Evolutionary conservation across 768 basidiomycete species (phyloP), one percentile per base, ranked within the genome.

Genomic region (Postia placenta): DNA sequence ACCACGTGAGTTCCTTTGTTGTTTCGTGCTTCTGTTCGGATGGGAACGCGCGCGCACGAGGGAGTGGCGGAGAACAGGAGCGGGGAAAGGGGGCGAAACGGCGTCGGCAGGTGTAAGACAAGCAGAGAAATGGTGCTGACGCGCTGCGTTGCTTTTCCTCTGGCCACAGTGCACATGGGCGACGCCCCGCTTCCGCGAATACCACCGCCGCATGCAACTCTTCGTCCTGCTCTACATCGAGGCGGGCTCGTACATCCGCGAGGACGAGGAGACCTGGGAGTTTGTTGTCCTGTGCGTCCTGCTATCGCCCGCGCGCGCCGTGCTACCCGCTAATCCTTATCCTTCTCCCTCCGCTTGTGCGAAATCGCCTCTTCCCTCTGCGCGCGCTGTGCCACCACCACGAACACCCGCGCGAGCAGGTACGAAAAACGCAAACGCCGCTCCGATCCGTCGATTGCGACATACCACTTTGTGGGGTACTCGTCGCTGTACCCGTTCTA

Each of bases 171-270:
- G 81, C 17, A 94, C 83, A 19, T 93, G 89, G 80, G 66, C 80
- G 49, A 89, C 91, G 0, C 79, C 87, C 5, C 94, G 90, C 11
- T 98, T 97, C 69, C 76, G 74, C 61, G 92, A 95, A 66, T 92
- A 91, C 52, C 95, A 97, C 61, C 77, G 86, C 15, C 73, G 80
- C 47, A 95, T 96, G 87, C 96, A 98, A 67, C 63, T 97, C 43
- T 97, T 96, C 64, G 91, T 97, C 55, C 64, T 95, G 48, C 73
- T 99, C 4, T 97, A 91, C 68, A 92, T 99, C 58, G 96, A 99
- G 63, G 96, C 80, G 11, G 96, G 94, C 2, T 92, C 89, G 11
- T 98, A 92, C 65, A 90, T 99, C 56, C 80, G 85, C 59, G 95
- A 97, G 56, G 89, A 90, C 4, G 95, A 98, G 62, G 87, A 92